Base-by-base conservation (phyloP, 441 rosid species). In the Sinapis alba region DNA sequence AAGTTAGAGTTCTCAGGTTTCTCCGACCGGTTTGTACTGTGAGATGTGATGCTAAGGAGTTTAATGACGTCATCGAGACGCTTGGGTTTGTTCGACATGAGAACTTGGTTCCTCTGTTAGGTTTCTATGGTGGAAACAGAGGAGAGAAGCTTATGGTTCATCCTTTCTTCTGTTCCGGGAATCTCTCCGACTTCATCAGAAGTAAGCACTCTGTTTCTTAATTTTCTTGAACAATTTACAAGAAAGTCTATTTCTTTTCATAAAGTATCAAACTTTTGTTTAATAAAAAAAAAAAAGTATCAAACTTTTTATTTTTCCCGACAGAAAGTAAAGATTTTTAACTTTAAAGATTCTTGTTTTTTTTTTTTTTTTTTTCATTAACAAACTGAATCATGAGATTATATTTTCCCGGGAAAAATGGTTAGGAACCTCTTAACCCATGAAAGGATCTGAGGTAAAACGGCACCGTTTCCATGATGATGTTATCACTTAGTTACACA, bases 61-160 rank as follows among this genome's bases (percentile, higher is more conserved):
- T 90, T 68, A 80, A 43, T 43, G 86, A 80, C 19, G 75, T 79
- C 78, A 80, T 92, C 62, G 86, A 81, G 75, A 41, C 83, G 45
- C 62, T 94, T 73, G 99, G 97, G 1, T 30, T 68, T 20, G 70
- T 88, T 47, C 83, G 94, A 28, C 95, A 90, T 70, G 87, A 93
- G 47, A 89, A 88, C 81, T 83, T 94, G 83, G 93, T 92, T 51
- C 92, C 97, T 83, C 85, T 94, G 57, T 68, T 94, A 62, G 98
- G 98, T n/a, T 92, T 90, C 76, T 92, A 92, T 62, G 86, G 78
- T 21, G 98, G 98, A n/a, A 83, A 88, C 15, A 85, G 93, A 79
- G 97, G 94, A 53, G 97, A 94, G 75, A 92, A 94, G 91, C 98
- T 94, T 62, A 89, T 94, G 58, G 82, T 94, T 78, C 82, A 89